Conservation (phyloP, 139 green algal species). For the Prasinococcaceae sp. region DNA sequence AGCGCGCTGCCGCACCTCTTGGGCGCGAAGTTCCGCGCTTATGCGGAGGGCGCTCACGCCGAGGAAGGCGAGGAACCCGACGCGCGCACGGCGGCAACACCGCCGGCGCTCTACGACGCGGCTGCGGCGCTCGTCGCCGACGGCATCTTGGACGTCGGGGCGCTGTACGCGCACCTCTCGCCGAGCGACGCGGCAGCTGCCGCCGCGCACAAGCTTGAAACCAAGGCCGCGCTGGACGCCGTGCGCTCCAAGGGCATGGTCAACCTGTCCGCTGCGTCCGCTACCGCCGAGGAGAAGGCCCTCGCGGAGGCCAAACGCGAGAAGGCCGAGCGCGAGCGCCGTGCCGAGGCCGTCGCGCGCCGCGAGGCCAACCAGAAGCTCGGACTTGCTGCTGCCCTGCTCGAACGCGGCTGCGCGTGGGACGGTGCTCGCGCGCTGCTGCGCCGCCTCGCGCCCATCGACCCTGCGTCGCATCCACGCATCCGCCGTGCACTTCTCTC, state of each 20-base stretch:
- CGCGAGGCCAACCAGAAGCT: slow-evolving; percentile 23
- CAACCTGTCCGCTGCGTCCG: slow-evolving; percentile 23
- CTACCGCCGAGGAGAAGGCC: neutral
- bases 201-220: slow-evolving; percentile 3
- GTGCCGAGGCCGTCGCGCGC: too few species aligned
- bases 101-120: slow-evolving; percentile 24
- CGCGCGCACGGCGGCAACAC: neutral
- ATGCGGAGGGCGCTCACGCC: too few species aligned
- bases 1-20: too few species aligned
- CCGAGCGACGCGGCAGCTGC: slow-evolving; percentile 4
- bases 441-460: slow-evolving; percentile 13
- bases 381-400: slow-evolving; percentile 12
- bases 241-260: slow-evolving; percentile 38
- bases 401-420: slow-evolving; percentile 15
- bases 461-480: slow-evolving; percentile 7
- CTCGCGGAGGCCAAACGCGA: neutral
- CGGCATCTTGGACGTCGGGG: slow-evolving; percentile 34
- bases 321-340: too few species aligned
- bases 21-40: too few species aligned
- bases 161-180: slow-evolving; percentile 24
- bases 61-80: neutral
- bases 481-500: slow-evolving; percentile 3
- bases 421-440: slow-evolving; percentile 15
- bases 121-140: slow-evolving; percentile 26
- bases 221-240: slow-evolving; percentile 11